These are phyloP conservation scores for Aquanectria penicillioides DNA, from an alignment of 2,329 filamentous ascomycete genomes.

Conservation along the genomic window DNA sequence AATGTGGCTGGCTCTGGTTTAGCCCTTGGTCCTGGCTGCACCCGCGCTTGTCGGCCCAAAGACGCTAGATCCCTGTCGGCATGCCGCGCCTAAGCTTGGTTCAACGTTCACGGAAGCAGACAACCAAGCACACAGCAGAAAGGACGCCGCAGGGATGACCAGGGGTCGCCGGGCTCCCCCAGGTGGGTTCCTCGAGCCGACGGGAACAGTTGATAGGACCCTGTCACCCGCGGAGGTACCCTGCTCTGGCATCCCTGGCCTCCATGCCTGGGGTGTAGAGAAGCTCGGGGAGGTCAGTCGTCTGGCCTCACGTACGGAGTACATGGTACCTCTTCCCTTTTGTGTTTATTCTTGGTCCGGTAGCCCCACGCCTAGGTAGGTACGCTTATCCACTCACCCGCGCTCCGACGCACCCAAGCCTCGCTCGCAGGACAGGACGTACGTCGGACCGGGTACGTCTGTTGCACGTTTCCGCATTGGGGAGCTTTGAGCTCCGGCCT, in stretches of 20 bases:
- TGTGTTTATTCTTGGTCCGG: conserved; percentile 23
- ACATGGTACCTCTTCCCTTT: conserved; percentile 10
- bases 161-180: conserved; percentile 16
- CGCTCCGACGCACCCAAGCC: conserved; percentile 21
- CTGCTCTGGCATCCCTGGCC: not conserved
- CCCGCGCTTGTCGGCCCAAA: conserved; percentile 29
- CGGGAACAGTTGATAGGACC: not conserved
- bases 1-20: conserved; percentile 36
- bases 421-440: conserved; percentile 25
- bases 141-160: conserved; percentile 20
- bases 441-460: conserved; percentile 17
- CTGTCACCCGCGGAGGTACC: conserved; percentile 7
- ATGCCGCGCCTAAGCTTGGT: conserved; percentile 45
- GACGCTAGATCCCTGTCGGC: conserved; percentile 40
- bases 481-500: conserved; percentile 29
- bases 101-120: conserved; percentile 41
- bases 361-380: conserved; percentile 12
- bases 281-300: not conserved
- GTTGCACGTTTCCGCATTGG: conserved; percentile 38
- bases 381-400: conserved; percentile 20
- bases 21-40: conserved; percentile 31
- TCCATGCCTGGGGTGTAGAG: not conserved
- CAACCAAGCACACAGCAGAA: conserved; percentile 25
- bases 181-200: conserved; percentile 5
- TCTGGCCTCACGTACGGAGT: conserved; percentile 1